Conservation (phyloP, 768 basidiomycete species). For the Boletus patriciae region DNA sequence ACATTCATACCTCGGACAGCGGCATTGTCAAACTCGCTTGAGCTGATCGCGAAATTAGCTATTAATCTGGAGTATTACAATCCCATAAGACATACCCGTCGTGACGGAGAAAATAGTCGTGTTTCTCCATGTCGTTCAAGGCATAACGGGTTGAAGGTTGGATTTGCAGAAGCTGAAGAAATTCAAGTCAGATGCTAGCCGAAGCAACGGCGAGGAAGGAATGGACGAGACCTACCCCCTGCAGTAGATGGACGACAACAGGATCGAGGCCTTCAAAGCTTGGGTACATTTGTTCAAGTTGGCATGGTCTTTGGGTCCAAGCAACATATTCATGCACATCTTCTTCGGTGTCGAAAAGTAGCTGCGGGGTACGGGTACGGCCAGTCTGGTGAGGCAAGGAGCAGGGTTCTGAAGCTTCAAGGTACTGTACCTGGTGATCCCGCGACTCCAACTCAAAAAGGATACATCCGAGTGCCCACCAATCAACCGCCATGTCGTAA, state of each 20-base stretch:
- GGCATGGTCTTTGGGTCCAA: conserved; percentile 10
- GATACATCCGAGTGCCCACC: conserved; percentile 45
- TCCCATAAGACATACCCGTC: conserved; percentile 21
- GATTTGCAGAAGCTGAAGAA: conserved; percentile 20
- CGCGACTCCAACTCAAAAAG: conserved; percentile 38
- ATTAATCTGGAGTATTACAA: background rate
- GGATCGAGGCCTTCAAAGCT: conserved; percentile 23
- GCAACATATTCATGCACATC: conserved; percentile 25
- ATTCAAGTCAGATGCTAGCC: background rate
- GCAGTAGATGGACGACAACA: conserved; percentile 28
- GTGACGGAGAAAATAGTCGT: conserved; percentile 23
- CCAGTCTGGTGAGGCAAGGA: background rate
- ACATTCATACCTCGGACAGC: conserved; percentile 20
- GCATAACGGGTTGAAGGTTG: conserved; percentile 16
- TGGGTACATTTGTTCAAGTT: conserved; percentile 22
- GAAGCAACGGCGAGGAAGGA: background rate
- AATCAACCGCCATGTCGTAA: conserved; percentile 40
- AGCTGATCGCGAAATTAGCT: conserved; percentile 10
- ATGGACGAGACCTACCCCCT: conserved; percentile 26
- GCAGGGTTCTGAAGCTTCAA: background rate
- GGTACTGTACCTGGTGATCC: conserved; percentile 24
- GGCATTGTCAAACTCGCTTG: conserved; percentile 25
- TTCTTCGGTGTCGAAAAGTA: conserved; percentile 31
- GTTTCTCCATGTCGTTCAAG: conserved; percentile 22
- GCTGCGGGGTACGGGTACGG: conserved; percentile 16